Evolutionary conservation across 768 basidiomycete species (phyloP).

Genomic region (Suillus plorans): DNA sequence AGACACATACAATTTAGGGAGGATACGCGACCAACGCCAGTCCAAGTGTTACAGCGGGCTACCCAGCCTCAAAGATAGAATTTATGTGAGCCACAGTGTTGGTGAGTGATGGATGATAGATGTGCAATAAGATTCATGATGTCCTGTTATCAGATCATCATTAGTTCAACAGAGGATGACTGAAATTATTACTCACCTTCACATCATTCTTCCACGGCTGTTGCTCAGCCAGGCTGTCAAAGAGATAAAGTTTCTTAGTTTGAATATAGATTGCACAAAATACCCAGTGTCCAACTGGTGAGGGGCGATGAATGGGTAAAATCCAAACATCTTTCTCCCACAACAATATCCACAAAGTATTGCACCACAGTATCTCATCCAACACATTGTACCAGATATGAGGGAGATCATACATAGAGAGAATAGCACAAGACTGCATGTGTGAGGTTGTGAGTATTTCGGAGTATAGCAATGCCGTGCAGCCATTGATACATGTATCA

Average conservation of each 20-base stretch:
- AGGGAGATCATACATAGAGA: conserved; percentile 4
- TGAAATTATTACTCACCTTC: neutral
- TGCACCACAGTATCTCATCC: conserved; percentile 22
- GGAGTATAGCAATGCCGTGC: conserved; percentile 5
- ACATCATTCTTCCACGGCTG: neutral
- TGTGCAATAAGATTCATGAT: neutral
- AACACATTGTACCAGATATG: conserved; percentile 1
- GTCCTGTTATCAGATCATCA: neutral
- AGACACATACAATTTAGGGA: too few species aligned
- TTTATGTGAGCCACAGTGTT: neutral
- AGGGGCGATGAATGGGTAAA: conserved; percentile 32
- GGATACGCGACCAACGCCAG: too few species aligned
- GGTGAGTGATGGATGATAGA: neutral
- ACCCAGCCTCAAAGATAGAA: neutral
- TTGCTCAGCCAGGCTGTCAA: conserved; percentile 6
- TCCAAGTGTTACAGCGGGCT: too few species aligned
- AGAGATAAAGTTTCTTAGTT: conserved; percentile 5
- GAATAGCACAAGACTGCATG: neutral
- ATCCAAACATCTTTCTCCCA: conserved; percentile 34
- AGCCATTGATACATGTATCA: conserved; percentile 9
- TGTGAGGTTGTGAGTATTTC: neutral
- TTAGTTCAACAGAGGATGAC: neutral
- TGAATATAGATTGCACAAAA: conserved; percentile 18
- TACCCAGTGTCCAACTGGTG: conserved; percentile 30
- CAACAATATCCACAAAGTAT: conserved; percentile 13